Conservation (phyloP, 257 asterid genomes). For the Thymus quinquecostatus region DNA sequence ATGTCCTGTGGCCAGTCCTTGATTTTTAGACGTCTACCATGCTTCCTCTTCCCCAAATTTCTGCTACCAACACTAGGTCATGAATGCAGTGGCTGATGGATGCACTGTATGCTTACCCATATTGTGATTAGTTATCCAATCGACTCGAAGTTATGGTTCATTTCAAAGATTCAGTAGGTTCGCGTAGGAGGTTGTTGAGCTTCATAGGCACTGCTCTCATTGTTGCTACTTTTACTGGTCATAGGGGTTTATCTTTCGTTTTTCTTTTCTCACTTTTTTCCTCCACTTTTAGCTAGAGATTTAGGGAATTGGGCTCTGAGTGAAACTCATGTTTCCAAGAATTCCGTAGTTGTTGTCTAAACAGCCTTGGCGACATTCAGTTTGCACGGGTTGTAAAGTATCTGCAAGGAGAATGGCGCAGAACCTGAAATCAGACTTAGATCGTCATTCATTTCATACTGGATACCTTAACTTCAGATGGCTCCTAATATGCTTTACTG, state of each 20-base stretch:
- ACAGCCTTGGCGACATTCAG: constrained; percentile 33
- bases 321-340: constrained; percentile 17
- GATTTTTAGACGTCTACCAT: constrained; percentile 56
- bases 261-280: neutral
- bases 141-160: constrained; percentile 35
- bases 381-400: constrained; percentile 37
- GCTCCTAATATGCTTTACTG: constrained; percentile 85
- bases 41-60: constrained; percentile 56
- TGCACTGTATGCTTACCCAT: constrained; percentile 47
- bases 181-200: constrained; percentile 26
- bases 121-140: constrained; percentile 39
- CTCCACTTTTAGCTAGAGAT: constrained; percentile 20
- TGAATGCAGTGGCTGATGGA: constrained; percentile 60
- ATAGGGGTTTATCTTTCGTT: constrained; percentile 15
- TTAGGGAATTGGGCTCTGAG: constrained; percentile 16
- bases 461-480: constrained; percentile 64
- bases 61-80: constrained; percentile 42
- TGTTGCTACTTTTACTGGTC: constrained; percentile 24
- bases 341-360: constrained; percentile 31
- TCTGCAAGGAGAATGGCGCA: constrained; percentile 55
- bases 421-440: constrained; percentile 47
- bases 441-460: constrained; percentile 63
- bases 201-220: constrained; percentile 20
- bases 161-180: constrained; percentile 30
- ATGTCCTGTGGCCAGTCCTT: constrained; percentile 77